These are phyloP conservation scores for Yamadazyma membranifaciens DNA, from an alignment of 1,139 yeast genomes.

Conservation along the genomic window DNA sequence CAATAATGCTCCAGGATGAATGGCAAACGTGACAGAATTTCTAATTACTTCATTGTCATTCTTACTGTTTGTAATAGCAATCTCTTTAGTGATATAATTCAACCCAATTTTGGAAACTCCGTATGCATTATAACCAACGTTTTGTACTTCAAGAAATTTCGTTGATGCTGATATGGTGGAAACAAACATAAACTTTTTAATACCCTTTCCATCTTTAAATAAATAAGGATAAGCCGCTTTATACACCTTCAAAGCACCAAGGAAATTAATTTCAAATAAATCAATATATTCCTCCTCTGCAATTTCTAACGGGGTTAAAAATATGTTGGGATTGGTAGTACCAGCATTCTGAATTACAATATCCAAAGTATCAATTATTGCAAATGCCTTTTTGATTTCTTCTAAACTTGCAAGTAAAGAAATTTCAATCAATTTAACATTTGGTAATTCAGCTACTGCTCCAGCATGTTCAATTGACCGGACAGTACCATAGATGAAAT, in stretches of 20 bases:
- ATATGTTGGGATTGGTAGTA: neutral
- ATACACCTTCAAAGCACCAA: constrained; percentile 5
- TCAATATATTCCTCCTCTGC: constrained; percentile 5
- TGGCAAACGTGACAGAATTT: constrained; percentile 8
- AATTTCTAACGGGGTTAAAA: neutral
- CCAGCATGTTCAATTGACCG: constrained; percentile 12
- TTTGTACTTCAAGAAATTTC: neutral
- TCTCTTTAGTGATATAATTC: constrained; percentile 11
- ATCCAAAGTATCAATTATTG: constrained; percentile 11
- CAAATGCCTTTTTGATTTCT: constrained; percentile 8
- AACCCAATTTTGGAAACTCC: constrained; percentile 14
- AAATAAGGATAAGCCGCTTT: constrained; percentile 7
- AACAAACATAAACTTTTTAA: constrained; percentile 10
- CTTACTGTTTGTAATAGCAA: constrained; percentile 8
- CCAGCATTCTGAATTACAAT: constrained; percentile 14
- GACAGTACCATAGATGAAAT: constrained; percentile 26
- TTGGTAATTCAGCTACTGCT: neutral
- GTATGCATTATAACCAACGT: constrained; percentile 10
- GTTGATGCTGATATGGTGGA: constrained; percentile 7
- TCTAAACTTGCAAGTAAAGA: constrained; percentile 7
- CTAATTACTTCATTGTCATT: constrained; percentile 4
- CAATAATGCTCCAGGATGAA: constrained; percentile 12
- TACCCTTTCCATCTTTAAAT: constrained; percentile 3
- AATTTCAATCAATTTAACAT: constrained; percentile 15
- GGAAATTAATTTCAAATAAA: constrained; percentile 8